Evolutionary conservation across 2,329 filamentous ascomycete genomes (phyloP), one percentile per base, ranked within the genome.

Genomic region (Colletotrichum sp.): DNA sequence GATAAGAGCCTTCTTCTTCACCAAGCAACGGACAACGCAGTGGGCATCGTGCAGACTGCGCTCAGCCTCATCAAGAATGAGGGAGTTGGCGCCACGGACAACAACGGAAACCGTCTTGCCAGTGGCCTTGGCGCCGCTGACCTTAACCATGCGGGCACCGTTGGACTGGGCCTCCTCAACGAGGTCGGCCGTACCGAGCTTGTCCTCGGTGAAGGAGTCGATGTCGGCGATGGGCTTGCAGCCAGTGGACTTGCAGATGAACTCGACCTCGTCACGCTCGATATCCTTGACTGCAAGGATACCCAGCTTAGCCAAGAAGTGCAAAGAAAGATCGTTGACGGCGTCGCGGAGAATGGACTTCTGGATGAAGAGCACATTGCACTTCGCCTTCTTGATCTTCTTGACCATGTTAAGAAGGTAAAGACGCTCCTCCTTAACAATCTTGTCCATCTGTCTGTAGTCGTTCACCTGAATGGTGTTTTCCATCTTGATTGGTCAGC

Each of bases 331-430:
- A 80, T 99, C 97, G 87, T 99, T 99, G 83, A 99, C 96, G 43
- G 97, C 97, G 81, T 99, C 97, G 79, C 97, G 93, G 73, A 99
- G 92, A 79, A 99, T 99, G 16, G 96, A 98, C 87, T 99, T 99
- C 83, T 99, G 97, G 79, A 99, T 98, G 78, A 99, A 89, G 58
- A 98, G 92, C 57, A 99, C 97, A 81, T 99, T 99, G 88, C 97
- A 99, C 89, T 98, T 99, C 78, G 97, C 96, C 90, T 98, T 99
- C 88, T 98, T 98, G 86, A 99, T 99, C 90, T 98, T 99, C 91
- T 99, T 98, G 82, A 97, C 96, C 92, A 99, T 94, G 89, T 98
- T 98, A 73, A 99, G 91, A 77, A 99, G 91, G 86, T 99, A 99
- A 79, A 97, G 94, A 78, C 97, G 95, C 88, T 99, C 97, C 87